Evolutionary conservation across 1,284 basidiomycete genomes (phyloP).

Genomic region (Retiboletus flavoniger): DNA sequence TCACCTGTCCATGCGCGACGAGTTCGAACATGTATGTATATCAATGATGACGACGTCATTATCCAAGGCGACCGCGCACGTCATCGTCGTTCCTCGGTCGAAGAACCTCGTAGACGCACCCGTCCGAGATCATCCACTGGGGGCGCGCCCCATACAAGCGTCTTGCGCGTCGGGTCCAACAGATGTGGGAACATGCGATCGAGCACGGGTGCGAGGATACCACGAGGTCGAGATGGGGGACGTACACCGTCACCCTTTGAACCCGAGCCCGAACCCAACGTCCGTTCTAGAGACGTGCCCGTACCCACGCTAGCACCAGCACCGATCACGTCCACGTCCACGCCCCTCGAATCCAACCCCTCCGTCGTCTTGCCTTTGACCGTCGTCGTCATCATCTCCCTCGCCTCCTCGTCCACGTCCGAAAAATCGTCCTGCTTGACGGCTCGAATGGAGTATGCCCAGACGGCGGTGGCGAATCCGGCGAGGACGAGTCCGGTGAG

Average conservation of each 20-base stretch:
- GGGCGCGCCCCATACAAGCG: conserved; percentile 69
- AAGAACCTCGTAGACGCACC: conserved; percentile 26
- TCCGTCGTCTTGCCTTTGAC: conserved; percentile 30
- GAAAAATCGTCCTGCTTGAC: conserved; percentile 93
- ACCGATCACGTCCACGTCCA: conserved; percentile 20
- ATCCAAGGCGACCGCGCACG: background rate
- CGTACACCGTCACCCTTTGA: background rate
- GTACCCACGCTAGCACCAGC: too few relatives aligned
- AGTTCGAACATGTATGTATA: background rate
- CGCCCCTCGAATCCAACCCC: background rate
- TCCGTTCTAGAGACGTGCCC: background rate
- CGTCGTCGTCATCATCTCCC: conserved; percentile 41
- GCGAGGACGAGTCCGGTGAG: conserved; percentile 74
- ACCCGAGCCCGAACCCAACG: background rate
- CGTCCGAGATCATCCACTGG: conserved; percentile 57
- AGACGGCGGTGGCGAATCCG: conserved; percentile 81
- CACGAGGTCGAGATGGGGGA: conserved; percentile 24
- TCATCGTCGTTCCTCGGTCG: conserved; percentile 1
- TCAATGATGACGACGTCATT: background rate
- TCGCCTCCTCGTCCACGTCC: conserved; percentile 76
- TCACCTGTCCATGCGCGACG: background rate
- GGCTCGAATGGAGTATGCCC: conserved; percentile 90
- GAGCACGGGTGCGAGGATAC: conserved; percentile 47
- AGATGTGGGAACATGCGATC: conserved; percentile 48
- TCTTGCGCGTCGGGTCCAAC: conserved; percentile 59